Base-by-base conservation (phyloP, 768 basidiomycete genomes). In the Clavulina sp. region DNA sequence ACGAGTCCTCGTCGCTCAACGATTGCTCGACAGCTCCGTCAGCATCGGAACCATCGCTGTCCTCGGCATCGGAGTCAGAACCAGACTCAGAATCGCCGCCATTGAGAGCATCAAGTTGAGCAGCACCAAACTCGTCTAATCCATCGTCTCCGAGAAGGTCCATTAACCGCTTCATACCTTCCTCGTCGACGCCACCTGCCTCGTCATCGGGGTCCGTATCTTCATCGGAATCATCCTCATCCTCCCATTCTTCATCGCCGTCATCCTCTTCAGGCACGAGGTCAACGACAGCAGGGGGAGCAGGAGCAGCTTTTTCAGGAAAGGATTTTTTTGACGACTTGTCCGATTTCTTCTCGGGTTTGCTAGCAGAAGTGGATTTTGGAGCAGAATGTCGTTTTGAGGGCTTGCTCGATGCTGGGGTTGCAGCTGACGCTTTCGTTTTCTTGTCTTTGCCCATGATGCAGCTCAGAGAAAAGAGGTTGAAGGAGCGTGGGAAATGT, bases 91-190 rank as follows among this genome's bases (percentile, higher is more conserved):
- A 53, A 7, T 59, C 57, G 16, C 54, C 60, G 3, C 59, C 66
- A 21, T 63, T 70, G 24, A 74, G 61, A 40, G 65, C 61, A 44
- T 64, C 66, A 41, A 83, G 64, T 59, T 80, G 72, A 28, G 72
- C 74, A 52, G 69, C 68, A 47, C 76, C 81, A 59, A 76, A 74
- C 23, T 82, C 80, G 58, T 81, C 74, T 53, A 81, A 61, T 1
- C 73, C 77, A 54, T 81, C 76, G 21, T 80, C 79, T 9, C 78
- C 80, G 26, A 80, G 61, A 6, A 74, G 69, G 16, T 70, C 68
- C 65, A 78, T 70, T 3, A 79, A 66, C 43, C 71, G 65, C 57
- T 70, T 66, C 71, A 77, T 72, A n/a, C 76, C 78, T 57, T 70
- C 69, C 56, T 75, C 71, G 57, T 77, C 73, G 4, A 77, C 65